These are phyloP conservation scores for Cicer arietinum DNA, from an alignment of 306 rosid species.

Conservation along the genomic window DNA sequence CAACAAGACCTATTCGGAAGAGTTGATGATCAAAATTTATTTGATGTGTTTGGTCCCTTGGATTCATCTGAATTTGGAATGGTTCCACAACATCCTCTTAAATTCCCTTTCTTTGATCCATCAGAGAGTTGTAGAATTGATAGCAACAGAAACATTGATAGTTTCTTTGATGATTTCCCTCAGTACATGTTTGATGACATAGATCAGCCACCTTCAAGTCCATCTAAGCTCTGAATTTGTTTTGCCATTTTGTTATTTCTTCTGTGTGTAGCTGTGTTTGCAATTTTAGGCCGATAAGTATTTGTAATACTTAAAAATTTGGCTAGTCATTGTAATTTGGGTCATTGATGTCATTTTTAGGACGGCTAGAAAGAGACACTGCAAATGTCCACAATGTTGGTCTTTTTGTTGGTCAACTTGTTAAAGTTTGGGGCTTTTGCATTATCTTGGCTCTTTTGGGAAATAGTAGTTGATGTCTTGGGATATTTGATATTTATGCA, in stretches of 20 bases:
- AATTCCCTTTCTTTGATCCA: constrained; percentile 54
- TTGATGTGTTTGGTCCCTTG: constrained; percentile 50
- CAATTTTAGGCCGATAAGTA: neutral
- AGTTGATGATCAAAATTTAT: constrained; percentile 44
- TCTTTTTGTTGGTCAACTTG: constrained; percentile 21
- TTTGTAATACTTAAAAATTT: neutral
- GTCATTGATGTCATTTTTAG: constrained; percentile 27
- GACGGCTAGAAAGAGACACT: constrained; percentile 27
- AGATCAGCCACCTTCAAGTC: constrained; percentile 56
- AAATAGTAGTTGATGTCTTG: neutral
- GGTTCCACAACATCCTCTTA: constrained; percentile 45
- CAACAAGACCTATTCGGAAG: neutral
- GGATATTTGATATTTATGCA: too few relatives aligned
- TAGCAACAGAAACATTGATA: constrained; percentile 44
- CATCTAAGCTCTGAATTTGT: constrained; percentile 49
- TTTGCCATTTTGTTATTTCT: neutral
- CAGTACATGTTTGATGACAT: constrained; percentile 67
- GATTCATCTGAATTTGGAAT: constrained; percentile 55
- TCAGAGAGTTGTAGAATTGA: constrained; percentile 50
- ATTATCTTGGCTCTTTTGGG: neutral
- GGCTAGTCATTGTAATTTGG: constrained; percentile 6
- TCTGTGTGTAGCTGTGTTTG: constrained; percentile 29
- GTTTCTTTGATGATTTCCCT: constrained; percentile 80
- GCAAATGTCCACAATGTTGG: constrained; percentile 29
- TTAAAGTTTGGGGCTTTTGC: neutral